Evolutionary conservation across 768 basidiomycete genomes (phyloP).

Genomic region (Suillus americanus): DNA sequence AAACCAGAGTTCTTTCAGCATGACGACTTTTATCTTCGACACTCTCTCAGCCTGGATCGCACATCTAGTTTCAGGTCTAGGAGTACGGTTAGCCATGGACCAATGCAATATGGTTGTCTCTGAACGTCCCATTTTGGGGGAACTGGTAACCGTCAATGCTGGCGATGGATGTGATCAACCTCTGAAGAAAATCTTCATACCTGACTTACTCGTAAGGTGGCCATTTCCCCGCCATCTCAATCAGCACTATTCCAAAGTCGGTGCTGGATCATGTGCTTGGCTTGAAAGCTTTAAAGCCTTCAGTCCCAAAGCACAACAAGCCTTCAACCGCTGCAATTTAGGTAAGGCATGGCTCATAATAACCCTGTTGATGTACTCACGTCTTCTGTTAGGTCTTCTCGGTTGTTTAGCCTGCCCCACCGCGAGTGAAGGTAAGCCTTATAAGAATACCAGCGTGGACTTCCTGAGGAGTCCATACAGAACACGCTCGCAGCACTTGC

Average conservation of each 20-base stretch:
- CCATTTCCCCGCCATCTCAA: not conserved
- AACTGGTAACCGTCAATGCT: too few species aligned
- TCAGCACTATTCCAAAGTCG: not conserved
- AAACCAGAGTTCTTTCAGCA: too few species aligned
- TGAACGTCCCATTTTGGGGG: too few species aligned
- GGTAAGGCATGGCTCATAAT: not conserved
- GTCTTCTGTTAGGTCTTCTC: not conserved
- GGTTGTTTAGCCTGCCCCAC: not conserved
- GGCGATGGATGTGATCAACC: not conserved
- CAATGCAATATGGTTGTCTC: too few species aligned
- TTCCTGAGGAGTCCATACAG: constrained; percentile 7
- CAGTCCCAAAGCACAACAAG: not conserved
- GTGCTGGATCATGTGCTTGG: not conserved
- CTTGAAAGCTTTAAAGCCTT: not conserved
- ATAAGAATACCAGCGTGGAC: not conserved
- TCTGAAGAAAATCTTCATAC: not conserved
- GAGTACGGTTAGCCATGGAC: too few species aligned
- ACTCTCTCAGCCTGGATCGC: too few species aligned
- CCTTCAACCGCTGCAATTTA: not conserved
- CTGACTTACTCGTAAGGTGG: not conserved
- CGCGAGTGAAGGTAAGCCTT: not conserved
- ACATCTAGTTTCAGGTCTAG: too few species aligned
- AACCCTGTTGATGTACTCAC: not conserved
- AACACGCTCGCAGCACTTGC: constrained; percentile 24
- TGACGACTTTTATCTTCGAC: too few species aligned